Conservation (phyloP, 805 yeast genomes). For the Ogataea methanolica region DNA sequence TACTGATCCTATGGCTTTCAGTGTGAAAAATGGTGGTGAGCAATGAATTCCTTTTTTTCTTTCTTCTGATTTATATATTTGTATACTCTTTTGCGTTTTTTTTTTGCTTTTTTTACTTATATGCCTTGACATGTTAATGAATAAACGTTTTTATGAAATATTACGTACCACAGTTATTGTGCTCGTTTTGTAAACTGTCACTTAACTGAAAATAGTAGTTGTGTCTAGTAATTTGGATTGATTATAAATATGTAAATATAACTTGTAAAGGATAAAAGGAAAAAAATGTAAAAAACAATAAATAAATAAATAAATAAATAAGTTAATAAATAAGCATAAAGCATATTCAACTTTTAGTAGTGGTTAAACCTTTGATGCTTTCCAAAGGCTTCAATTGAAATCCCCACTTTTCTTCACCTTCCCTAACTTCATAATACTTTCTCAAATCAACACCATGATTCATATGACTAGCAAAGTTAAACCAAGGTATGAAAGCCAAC, state of each 20-base stretch:
- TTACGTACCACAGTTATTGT: background rate
- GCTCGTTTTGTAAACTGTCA: background rate
- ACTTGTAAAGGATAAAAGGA: background rate
- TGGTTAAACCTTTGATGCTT: background rate
- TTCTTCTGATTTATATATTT: background rate
- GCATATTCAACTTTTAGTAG: too few species aligned
- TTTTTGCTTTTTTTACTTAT: background rate
- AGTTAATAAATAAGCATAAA: conserved; percentile 2
- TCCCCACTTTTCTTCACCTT: conserved; percentile 57
- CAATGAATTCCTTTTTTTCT: background rate
- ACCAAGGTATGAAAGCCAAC: conserved; percentile 69
- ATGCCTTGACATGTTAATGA: background rate
- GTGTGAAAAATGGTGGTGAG: conserved; percentile 9
- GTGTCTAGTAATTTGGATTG: too few species aligned
- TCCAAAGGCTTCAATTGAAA: conserved; percentile 37
- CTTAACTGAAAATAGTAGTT: too few species aligned
- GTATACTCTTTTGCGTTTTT: background rate
- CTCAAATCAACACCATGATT: conserved; percentile 73
- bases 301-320: conserved; percentile 11
- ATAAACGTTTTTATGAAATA: too few species aligned
- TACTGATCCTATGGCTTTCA: conserved; percentile 33
- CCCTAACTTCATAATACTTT: conserved; percentile 52
- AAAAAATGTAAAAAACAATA: background rate
- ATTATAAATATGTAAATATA: background rate
- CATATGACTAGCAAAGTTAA: conserved; percentile 76